These are phyloP conservation scores for Hericium rajendrae DNA, from an alignment of 768 basidiomycete species.

Conservation along the genomic window DNA sequence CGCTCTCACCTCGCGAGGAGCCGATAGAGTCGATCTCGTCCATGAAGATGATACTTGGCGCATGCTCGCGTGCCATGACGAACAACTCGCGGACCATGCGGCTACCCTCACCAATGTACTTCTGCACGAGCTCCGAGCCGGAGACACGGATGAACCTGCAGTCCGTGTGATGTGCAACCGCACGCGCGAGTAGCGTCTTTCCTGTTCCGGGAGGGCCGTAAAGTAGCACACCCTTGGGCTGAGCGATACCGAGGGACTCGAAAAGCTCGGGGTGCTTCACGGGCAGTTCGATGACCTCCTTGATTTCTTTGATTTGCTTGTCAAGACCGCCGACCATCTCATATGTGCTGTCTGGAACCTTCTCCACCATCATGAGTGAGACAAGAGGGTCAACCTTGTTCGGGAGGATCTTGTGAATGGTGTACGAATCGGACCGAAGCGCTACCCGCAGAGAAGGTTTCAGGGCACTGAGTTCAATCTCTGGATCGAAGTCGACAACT, in stretches of 20 bases:
- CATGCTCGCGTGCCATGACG: constrained; percentile 97
- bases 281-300: constrained; percentile 96
- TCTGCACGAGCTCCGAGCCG: constrained; percentile 91
- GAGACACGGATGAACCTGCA: constrained; percentile 96
- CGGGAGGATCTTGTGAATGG: constrained; percentile 91
- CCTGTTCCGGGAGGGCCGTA: constrained; percentile 97
- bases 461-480: constrained; percentile 72
- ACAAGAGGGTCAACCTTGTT: constrained; percentile 98
- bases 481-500: constrained; percentile 92
- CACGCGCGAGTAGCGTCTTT: constrained; percentile 90
- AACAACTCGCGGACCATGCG: constrained; percentile 96
- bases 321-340: constrained; percentile 99
- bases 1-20: constrained; percentile 76
- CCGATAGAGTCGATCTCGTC: constrained; percentile 99
- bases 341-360: constrained; percentile 97
- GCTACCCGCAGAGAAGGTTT: constrained; percentile 88
- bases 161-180: constrained; percentile 95
- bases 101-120: constrained; percentile 96
- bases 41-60: constrained; percentile 99
- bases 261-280: constrained; percentile 95
- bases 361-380: constrained; percentile 99
- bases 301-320: constrained; percentile 97
- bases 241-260: constrained; percentile 91
- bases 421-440: constrained; percentile 92
- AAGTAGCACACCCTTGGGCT: constrained; percentile 91